Evolutionary conservation across 2,329 filamentous ascomycete species (phyloP).

Genomic region (Aureobasidium subglaciale): DNA sequence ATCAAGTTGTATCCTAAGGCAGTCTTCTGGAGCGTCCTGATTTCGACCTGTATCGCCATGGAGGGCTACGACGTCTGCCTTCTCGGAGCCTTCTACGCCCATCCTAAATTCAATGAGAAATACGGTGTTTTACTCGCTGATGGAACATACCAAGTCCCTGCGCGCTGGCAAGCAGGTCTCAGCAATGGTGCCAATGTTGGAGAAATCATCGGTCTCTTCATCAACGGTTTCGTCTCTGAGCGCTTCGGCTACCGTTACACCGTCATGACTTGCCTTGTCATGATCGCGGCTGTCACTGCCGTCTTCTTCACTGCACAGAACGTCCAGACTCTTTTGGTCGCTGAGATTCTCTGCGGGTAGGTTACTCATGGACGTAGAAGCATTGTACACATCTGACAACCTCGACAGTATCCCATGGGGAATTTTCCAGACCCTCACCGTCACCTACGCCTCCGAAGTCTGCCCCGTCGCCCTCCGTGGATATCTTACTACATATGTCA

Average conservation of each 20-base stretch:
- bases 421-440: constrained; percentile 43
- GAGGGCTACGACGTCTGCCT: constrained; percentile 80
- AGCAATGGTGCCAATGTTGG: constrained; percentile 42
- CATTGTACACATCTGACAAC: not conserved
- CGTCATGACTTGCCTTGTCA: constrained; percentile 37
- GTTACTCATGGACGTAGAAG: not conserved
- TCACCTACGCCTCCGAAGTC: constrained; percentile 51
- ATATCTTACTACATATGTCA: constrained; percentile 67
- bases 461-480: constrained; percentile 65
- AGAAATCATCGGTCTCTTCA: constrained; percentile 40
- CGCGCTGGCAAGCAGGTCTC: constrained; percentile 41
- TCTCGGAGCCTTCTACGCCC: constrained; percentile 69
- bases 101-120: constrained; percentile 41
- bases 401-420: constrained; percentile 37
- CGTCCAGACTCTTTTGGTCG: constrained; percentile 37
- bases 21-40: constrained; percentile 72
- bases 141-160: constrained; percentile 37
- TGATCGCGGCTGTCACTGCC: constrained; percentile 38
- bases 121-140: constrained; percentile 36
- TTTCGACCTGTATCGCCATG: constrained; percentile 89
- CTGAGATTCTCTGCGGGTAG: constrained; percentile 38
- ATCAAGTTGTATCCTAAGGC: constrained; percentile 81
- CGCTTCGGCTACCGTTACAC: constrained; percentile 41
- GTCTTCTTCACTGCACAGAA: constrained; percentile 45
- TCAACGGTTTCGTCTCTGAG: constrained; percentile 42